Evolutionary conservation across 2,329 filamentous ascomycete species (phyloP).

Genomic region (Mycogone perniciosa): DNA sequence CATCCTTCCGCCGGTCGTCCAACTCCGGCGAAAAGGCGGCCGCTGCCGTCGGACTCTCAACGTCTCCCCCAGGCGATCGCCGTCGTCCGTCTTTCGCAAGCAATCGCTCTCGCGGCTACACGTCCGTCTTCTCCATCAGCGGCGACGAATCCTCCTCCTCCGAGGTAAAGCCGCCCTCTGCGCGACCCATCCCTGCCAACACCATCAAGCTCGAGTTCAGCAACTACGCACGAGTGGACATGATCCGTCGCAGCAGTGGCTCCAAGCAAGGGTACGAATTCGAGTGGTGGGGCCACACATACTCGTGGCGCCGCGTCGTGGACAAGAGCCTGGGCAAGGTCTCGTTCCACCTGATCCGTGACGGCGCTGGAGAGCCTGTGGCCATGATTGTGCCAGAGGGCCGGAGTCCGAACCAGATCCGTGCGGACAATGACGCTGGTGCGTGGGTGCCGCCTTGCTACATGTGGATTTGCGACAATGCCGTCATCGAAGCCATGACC

Average conservation of each 20-base stretch:
- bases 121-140: constrained; percentile 7
- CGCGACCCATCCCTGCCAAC: constrained; percentile 50
- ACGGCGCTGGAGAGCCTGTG: constrained; percentile 54
- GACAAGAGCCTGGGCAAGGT: constrained; percentile 62
- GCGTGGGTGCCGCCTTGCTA: constrained; percentile 88
- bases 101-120: constrained; percentile 11
- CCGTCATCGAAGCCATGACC: constrained; percentile 60
- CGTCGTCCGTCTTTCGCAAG: constrained; percentile 10
- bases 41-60: not conserved
- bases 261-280: constrained; percentile 75
- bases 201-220: constrained; percentile 89
- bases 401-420: constrained; percentile 62
- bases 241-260: constrained; percentile 51
- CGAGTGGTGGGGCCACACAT: constrained; percentile 84
- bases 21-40: constrained; percentile 9
- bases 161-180: constrained; percentile 17
- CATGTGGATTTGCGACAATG: constrained; percentile 79
- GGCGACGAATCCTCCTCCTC: constrained; percentile 4
- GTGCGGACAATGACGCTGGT: constrained; percentile 68
- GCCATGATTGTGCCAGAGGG: constrained; percentile 82
- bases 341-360: constrained; percentile 73
- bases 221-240: constrained; percentile 89
- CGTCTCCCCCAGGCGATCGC: constrained; percentile 1
- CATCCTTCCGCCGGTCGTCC: constrained; percentile 26
- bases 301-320: constrained; percentile 75